phyloP scores from a whole-genome alignment of 257 asterid species.

The Paraleonurus japonicus region DNA sequence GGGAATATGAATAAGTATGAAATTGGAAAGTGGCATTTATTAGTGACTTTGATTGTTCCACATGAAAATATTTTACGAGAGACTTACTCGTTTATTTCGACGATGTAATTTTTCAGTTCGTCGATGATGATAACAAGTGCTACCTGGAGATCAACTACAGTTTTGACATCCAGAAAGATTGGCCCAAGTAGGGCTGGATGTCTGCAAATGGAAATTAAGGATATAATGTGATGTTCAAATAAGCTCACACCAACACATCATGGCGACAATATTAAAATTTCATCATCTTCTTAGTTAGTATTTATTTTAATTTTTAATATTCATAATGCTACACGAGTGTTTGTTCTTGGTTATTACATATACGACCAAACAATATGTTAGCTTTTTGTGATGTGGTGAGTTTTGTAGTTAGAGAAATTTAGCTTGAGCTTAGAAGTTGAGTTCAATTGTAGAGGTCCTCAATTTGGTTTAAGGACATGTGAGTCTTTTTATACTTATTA shows the following conservation, averaged over 20 bases:
- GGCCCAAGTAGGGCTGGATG: constrained; percentile 32
- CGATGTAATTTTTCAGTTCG: constrained; percentile 39
- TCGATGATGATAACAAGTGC: constrained; percentile 69
- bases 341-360: neutral
- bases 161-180: constrained; percentile 66
- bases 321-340: constrained; percentile 5
- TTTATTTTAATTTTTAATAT: neutral
- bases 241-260: neutral
- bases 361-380: neutral
- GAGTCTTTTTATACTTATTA: neutral
- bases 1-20: too few relatives aligned
- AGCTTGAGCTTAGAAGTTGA: neutral
- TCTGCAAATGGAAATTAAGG: constrained; percentile 11
- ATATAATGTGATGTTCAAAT: neutral
- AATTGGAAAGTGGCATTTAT: too few relatives aligned
- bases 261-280: constrained; percentile 1
- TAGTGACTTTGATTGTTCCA: too few relatives aligned
- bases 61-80: too few relatives aligned
- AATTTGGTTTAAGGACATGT: neutral
- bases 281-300: neutral
- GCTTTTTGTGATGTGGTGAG: neutral
- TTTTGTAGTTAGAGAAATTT: constrained; percentile 21
- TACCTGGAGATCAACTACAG: constrained; percentile 62
- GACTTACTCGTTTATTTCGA: neutral
- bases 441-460: neutral